A percentile compares a stretch with the other conserved stretches of the same genome.
These are phyloP conservation scores for Paracoccidioides lutzii DNA, from an alignment of 2,329 filamentous ascomycete genomes.

Conservation along the genomic window DNA sequence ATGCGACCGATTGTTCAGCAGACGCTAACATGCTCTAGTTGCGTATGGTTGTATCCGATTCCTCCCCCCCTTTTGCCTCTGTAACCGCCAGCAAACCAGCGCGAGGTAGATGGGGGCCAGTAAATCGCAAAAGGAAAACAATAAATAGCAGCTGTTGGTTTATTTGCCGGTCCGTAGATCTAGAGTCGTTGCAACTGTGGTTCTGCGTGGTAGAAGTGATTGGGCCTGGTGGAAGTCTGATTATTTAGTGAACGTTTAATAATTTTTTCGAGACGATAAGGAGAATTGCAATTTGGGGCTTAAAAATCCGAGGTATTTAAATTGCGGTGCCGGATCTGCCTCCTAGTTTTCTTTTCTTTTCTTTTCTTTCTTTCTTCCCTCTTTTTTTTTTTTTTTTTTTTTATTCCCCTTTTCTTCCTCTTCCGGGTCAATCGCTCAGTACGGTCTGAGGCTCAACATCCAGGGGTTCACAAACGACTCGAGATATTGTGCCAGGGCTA, in stretches of 20 bases:
- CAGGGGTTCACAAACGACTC: neutral
- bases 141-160: neutral
- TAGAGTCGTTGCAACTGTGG: neutral
- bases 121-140: neutral
- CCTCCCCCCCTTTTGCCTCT: neutral
- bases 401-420: neutral
- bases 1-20: neutral
- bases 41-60: neutral
- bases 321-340: neutral
- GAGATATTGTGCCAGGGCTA: neutral
- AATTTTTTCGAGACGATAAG: neutral
- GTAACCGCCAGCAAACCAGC: neutral
- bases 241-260: neutral
- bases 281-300: neutral
- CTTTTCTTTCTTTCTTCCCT: neutral
- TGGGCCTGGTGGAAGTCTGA: neutral
- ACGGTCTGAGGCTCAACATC: neutral
- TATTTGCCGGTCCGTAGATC: neutral
- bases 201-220: neutral
- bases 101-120: neutral
- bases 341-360: neutral
- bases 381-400: neutral
- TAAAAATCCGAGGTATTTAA: neutral
- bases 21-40: constrained; percentile 1
- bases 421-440: neutral